Base-by-base conservation (phyloP, 306 rosid genomes). In the Vigna radiata region DNA sequence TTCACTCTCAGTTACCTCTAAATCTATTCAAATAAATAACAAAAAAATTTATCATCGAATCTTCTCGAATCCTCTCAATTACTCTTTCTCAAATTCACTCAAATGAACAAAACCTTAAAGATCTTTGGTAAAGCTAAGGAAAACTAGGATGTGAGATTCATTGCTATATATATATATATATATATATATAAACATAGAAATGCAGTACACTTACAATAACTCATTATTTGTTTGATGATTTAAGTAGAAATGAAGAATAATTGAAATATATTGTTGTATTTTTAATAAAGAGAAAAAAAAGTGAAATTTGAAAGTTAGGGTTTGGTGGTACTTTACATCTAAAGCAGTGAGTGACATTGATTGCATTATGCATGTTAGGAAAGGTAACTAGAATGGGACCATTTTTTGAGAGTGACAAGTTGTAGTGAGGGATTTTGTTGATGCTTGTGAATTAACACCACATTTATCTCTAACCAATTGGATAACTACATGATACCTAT, bases 401-500 rank as follows among this genome's bases (percentile, higher is more conserved):
- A 52, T 68, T 17, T 58, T 41, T 5, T 12, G 39, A 76, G 39
- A 62, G n/a, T 8, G 39, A 62, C 74, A 43, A 67, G 58, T 12
- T 16, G 19, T 39, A 14, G 59, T 70, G 15, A 14, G 41, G 21
- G 60, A 63, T 46, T 70, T 70, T 63, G 67, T 53, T 62, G 73
- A 70, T 55, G 65, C 63, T 75, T 76, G 33, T 59, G 77, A 75
- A 47, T 44, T 76, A 31, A 71, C 33, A 39, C 23, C 47, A 19
- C 48, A 77, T 77, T 46, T 65, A 46, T 48, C 63, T 17, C 77
- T 58, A 83, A 77, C 86, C 18, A 66, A 72, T 17, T 78, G 76
- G 83, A 83, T 68, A 73, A 78, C 15, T 52, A 78, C 86, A 72
- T 49, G 14, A 72, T 77, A 64, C 78, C 85, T 65, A 74, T 74